Evolutionary conservation across 129 eudicot genomes (phyloP).

Genomic region (Chrysanthemum lavandulifolium): DNA sequence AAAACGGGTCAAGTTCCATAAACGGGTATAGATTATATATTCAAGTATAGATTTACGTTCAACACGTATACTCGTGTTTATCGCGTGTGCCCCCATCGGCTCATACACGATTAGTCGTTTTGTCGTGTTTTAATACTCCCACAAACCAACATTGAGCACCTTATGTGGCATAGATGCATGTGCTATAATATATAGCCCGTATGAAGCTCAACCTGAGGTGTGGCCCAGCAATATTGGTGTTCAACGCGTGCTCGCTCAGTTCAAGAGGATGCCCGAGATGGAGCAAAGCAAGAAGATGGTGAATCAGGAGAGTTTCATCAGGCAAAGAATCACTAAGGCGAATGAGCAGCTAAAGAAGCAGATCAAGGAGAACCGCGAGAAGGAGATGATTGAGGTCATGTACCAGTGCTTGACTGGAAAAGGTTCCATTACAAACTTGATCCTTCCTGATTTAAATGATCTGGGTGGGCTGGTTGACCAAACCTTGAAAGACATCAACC

Average conservation of each 20-base stretch:
- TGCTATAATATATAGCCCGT: conserved; percentile 30
- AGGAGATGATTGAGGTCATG: conserved; percentile 53
- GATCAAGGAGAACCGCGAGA: conserved; percentile 46
- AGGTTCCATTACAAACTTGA: conserved; percentile 44
- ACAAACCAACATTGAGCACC: conserved; percentile 38
- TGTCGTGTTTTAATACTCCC: no score
- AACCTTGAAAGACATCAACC: conserved; percentile 37
- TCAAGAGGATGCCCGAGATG: conserved; percentile 42
- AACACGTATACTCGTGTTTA: no score
- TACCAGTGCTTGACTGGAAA: conserved; percentile 47
- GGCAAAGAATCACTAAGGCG: conserved; percentile 35
- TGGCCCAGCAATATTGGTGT: conserved; percentile 35
- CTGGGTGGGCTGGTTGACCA: conserved; percentile 46
- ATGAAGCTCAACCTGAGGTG: conserved; percentile 36
- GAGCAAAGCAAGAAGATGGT: conserved; percentile 47
- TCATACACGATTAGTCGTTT: no score
- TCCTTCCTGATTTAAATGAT: conserved; percentile 42
- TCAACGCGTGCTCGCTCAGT: conserved; percentile 29
- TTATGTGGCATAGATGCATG: conserved; percentile 35
- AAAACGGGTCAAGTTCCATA: no score
- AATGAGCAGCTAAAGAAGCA: conserved; percentile 36
- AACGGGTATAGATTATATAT: no score
- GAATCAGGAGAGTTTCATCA: conserved; percentile 37
- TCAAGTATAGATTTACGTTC: no score
- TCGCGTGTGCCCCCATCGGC: no score